Evolutionary conservation across 345 rosid species (phyloP), one percentile per base, ranked within the genome.

Genomic region (Stellera chamaejasme): DNA sequence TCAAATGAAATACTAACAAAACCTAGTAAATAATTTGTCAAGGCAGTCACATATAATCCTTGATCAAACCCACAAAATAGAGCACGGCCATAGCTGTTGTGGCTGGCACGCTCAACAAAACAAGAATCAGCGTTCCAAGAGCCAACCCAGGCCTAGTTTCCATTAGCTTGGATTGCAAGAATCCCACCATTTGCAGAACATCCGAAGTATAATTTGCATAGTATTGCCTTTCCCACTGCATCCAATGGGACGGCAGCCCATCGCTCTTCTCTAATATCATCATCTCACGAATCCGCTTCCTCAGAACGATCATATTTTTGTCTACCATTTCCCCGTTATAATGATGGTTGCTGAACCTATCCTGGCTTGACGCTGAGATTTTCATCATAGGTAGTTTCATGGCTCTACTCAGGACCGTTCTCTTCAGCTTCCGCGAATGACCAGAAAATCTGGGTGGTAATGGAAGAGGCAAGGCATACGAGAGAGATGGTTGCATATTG

Each of bases 161-260:
- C 78, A 82, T 72, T 26, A 82, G 48, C 13, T 45, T 64, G 3
- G 69, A 59, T 55, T 79, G 87, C 68, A 82, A 48, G 5, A 70
- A 47, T 7, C 78, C 82, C 7, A 74, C 44, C 0, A 46, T 57
- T 46, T 72, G 54, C 10, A 62, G 79, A 10, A 81, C 60, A 57
- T 52, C 59, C 12, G 62, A 53, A 41, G 61, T 50, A 49, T 77
- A 72, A 27, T 49, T 27, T 3, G 59, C 6, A 62, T 59, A 67
- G 50, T 62, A 74, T 2, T 13, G 48, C 70, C 73, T 77, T 71
- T 80, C 80, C 85, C 85, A 80, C 32, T 41, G 78, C 80, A 58
- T 70, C 82, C 80, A 80, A 45, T 72, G 52, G 0, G 57, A 27
- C 10, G 79, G 79, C 1, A 64, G 69, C 66, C 72, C 62, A 13